Percentiles rank a stretch among this genome's conserved stretches.
phyloP scores from a whole-genome alignment of 345 rosid genomes.

The Mangifera indica region DNA sequence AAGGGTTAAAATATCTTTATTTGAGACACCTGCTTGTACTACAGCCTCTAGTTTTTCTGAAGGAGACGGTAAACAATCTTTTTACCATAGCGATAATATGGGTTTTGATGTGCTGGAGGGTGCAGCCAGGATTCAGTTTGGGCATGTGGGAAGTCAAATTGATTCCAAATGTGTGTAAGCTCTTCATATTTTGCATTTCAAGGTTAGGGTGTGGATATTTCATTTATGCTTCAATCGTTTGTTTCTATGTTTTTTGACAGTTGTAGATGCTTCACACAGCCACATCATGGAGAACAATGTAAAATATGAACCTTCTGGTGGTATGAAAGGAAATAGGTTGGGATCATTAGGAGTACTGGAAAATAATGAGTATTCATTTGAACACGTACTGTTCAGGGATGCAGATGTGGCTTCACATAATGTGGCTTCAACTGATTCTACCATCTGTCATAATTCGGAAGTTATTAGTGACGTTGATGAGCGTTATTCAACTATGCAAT shows the following conservation, averaged over 20 bases:
- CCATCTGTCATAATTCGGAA: constrained; percentile 38
- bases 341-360: constrained; percentile 29
- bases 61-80: constrained; percentile 28
- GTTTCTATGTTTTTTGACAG: constrained; percentile 20
- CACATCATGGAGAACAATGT: constrained; percentile 27
- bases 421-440: constrained; percentile 32
- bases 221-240: constrained; percentile 22
- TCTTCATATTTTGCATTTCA: constrained; percentile 13
- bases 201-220: not conserved
- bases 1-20: constrained; percentile 35
- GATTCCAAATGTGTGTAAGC: constrained; percentile 39
- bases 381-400: constrained; percentile 23
- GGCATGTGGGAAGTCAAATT: constrained; percentile 20
- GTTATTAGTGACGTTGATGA: constrained; percentile 34
- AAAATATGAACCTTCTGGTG: constrained; percentile 15
- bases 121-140: constrained; percentile 29
- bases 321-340: constrained; percentile 22
- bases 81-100: constrained; percentile 31
- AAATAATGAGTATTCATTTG: constrained; percentile 12
- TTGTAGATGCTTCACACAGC: constrained; percentile 43
- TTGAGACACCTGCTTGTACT: constrained; percentile 45
- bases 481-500: constrained; percentile 28
- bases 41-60: constrained; percentile 43
- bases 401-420: constrained; percentile 29
- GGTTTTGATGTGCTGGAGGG: constrained; percentile 19